Conservation (phyloP, 805 yeast genomes). For the Hanseniaspora guilliermondii region DNA sequence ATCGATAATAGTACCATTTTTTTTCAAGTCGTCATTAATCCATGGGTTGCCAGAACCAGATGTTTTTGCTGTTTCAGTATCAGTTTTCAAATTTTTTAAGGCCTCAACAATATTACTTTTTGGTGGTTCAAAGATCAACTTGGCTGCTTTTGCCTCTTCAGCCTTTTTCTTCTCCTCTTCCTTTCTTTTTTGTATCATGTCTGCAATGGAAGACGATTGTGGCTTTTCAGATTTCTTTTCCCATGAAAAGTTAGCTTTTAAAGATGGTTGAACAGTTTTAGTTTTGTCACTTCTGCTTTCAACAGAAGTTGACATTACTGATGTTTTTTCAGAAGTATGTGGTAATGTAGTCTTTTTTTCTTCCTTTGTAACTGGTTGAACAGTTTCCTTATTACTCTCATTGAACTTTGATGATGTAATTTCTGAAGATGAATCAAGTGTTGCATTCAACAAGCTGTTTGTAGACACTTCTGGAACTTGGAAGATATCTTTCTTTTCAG, state of each 20-base stretch:
- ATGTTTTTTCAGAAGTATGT: not conserved
- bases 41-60: conserved; percentile 7
- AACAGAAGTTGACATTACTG: not conserved
- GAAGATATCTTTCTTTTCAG: not conserved
- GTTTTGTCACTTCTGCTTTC: not conserved
- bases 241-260: not conserved
- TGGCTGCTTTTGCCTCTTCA: not conserved
- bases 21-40: not conserved
- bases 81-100: not conserved
- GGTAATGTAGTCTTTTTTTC: conserved; percentile 17
- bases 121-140: not conserved
- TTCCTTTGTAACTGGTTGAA: conserved; percentile 16
- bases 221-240: conserved; percentile 16
- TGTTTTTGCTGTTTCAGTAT: not conserved
- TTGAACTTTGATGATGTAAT: conserved; percentile 6
- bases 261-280: not conserved
- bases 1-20: not conserved
- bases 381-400: conserved; percentile 19
- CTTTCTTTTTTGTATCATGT: conserved; percentile 5
- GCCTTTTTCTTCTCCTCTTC: conserved; percentile 11
- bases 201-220: conserved; percentile 15
- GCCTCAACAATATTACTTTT: conserved; percentile 4
- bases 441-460: not conserved
- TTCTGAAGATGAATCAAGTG: not conserved
- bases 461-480: not conserved